phyloP scores from a whole-genome alignment of 139 green algal species.

The Chlorella sp. region DNA sequence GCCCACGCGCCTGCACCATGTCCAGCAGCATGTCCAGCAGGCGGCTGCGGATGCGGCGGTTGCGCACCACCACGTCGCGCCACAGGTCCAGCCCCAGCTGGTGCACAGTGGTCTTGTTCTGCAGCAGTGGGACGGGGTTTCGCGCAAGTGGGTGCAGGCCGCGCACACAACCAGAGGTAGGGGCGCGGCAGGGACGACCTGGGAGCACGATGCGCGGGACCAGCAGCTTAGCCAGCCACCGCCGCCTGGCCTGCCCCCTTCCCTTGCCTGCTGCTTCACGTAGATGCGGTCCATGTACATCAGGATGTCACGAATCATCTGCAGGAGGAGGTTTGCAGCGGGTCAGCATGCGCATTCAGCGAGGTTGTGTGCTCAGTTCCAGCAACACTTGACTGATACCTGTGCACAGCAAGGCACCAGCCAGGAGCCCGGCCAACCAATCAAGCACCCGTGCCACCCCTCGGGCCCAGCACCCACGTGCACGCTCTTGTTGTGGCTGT shows the following conservation, averaged over 20 bases:
- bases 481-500: conserved; percentile 88
- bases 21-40: conserved; percentile 83
- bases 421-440: too few species aligned
- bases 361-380: too few species aligned
- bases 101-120: conserved; percentile 72
- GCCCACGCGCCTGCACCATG: conserved; percentile 52
- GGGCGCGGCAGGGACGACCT: too few species aligned
- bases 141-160: too few species aligned
- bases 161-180: too few species aligned
- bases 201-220: background rate
- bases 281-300: conserved; percentile 99
- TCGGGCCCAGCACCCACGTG: too few species aligned
- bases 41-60: conserved; percentile 73
- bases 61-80: conserved; percentile 87
- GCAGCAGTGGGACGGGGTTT: too few species aligned
- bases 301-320: conserved; percentile 98
- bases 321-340: too few species aligned
- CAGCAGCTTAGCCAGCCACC: background rate
- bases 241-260: background rate
- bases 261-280: conserved; percentile 81
- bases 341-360: too few species aligned
- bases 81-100: conserved; percentile 95
- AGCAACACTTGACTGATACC: too few species aligned
- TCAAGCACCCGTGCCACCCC: too few species aligned
- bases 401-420: too few species aligned